These are phyloP conservation scores for Saururus chinensis DNA, from an alignment of 164 flowering plant species.

Conservation along the genomic window DNA sequence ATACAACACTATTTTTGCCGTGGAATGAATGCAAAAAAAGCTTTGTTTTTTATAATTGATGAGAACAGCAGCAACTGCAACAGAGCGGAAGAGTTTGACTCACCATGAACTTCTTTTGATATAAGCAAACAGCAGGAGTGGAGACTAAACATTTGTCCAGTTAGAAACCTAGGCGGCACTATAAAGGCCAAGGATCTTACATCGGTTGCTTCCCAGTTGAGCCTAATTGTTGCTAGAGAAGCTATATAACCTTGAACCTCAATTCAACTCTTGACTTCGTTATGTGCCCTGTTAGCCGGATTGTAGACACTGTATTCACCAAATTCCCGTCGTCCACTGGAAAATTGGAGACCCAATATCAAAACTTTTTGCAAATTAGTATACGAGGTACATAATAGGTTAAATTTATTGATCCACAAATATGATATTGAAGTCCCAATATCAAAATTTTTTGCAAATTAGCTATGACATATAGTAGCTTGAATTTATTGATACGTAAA, in stretches of 20 bases:
- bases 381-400: not conserved
- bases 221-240: not conserved
- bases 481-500: too few relatives aligned
- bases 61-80: too few relatives aligned
- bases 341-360: conserved; percentile 31
- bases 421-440: too few relatives aligned
- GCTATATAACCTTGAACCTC: not conserved
- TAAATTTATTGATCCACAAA: not conserved
- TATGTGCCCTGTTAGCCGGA: conserved; percentile 31
- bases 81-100: too few relatives aligned
- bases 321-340: conserved; percentile 84
- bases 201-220: too few relatives aligned
- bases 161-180: too few relatives aligned
- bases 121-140: not conserved
- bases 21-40: not conserved
- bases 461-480: too few relatives aligned
- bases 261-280: not conserved
- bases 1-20: not conserved
- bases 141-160: not conserved
- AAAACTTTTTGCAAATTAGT: conserved; percentile 15
- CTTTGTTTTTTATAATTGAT: too few relatives aligned
- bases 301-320: conserved; percentile 87
- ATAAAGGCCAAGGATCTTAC: too few relatives aligned
- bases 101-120: too few relatives aligned
- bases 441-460: too few relatives aligned